phyloP scores from a whole-genome alignment of 495 filamentous ascomycete genomes.

The Chaetomium tenue region DNA sequence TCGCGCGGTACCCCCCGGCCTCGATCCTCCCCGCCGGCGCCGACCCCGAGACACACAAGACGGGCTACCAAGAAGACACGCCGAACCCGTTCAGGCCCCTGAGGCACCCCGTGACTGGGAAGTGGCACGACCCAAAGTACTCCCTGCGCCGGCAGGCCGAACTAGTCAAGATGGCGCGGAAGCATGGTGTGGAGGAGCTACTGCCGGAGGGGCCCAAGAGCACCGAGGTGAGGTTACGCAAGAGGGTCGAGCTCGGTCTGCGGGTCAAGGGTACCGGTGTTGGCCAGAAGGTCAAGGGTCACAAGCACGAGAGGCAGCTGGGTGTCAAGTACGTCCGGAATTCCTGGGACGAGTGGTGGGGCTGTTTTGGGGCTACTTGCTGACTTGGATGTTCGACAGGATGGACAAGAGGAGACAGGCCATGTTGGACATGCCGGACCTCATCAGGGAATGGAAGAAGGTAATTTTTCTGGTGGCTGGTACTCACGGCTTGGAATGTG shows the following conservation, averaged over 20 bases:
- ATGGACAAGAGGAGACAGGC: constrained; percentile 86
- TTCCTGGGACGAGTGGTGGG: background rate
- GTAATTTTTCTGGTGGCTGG: constrained; percentile 48
- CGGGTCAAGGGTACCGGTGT: constrained; percentile 86
- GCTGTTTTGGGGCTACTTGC: constrained; percentile 14
- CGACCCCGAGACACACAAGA: constrained; percentile 43
- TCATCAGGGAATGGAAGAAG: constrained; percentile 91
- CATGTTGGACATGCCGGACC: constrained; percentile 88
- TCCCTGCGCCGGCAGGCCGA: constrained; percentile 87
- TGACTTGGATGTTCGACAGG: constrained; percentile 44
- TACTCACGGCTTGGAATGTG: background rate
- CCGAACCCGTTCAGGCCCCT: constrained; percentile 74
- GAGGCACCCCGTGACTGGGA: constrained; percentile 67
- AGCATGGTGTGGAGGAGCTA: constrained; percentile 79
- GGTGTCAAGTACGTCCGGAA: constrained; percentile 59
- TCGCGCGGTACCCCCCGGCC: constrained; percentile 78
- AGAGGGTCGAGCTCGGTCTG: constrained; percentile 68
- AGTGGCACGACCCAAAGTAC: constrained; percentile 77
- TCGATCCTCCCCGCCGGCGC: constrained; percentile 48
- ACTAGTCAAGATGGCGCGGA: constrained; percentile 77
- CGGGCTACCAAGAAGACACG: constrained; percentile 44
- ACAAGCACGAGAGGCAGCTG: constrained; percentile 86
- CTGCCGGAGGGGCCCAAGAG: constrained; percentile 76
- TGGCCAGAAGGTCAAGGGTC: constrained; percentile 91
- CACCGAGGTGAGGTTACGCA: constrained; percentile 63